phyloP scores from a whole-genome alignment of 306 rosid species.

The Pyrus betulifolia region DNA sequence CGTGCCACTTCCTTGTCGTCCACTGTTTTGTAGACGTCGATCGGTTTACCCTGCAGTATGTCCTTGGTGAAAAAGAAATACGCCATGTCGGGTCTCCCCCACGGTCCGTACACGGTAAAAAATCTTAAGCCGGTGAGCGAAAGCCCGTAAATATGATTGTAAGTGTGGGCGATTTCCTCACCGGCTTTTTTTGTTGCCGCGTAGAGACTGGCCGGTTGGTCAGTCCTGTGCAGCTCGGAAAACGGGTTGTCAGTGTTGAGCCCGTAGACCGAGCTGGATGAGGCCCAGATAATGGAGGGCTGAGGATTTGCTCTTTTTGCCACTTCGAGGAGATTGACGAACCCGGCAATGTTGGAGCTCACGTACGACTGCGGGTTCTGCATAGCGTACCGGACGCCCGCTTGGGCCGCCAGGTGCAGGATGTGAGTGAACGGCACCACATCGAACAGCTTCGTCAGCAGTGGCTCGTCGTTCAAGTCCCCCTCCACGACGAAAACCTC shows the following conservation, averaged over 20 bases:
- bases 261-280: constrained; percentile 80
- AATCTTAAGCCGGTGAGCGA: constrained; percentile 70
- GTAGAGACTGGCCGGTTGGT: constrained; percentile 83
- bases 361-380: constrained; percentile 79
- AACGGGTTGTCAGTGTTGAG: constrained; percentile 68
- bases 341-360: constrained; percentile 76
- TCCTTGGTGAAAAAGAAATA: constrained; percentile 83
- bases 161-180: constrained; percentile 83
- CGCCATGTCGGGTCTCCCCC: constrained; percentile 97
- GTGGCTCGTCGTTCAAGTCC: constrained; percentile 63
- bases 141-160: constrained; percentile 78
- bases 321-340: constrained; percentile 75
- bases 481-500: constrained; percentile 69
- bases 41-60: constrained; percentile 60
- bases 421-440: constrained; percentile 75
- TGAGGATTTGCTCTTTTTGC: constrained; percentile 64
- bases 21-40: constrained; percentile 54
- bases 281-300: constrained; percentile 85
- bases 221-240: constrained; percentile 68
- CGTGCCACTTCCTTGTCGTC: constrained; percentile 91
- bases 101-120: constrained; percentile 89
- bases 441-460: constrained; percentile 70
- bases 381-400: constrained; percentile 96
- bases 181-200: constrained; percentile 93
- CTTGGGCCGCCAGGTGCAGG: constrained; percentile 88